Percentiles rank a stretch among this genome's conserved stretches.
Evolutionary conservation across 768 basidiomycete species (phyloP).

Genomic region (Leccinum fibrillosum): DNA sequence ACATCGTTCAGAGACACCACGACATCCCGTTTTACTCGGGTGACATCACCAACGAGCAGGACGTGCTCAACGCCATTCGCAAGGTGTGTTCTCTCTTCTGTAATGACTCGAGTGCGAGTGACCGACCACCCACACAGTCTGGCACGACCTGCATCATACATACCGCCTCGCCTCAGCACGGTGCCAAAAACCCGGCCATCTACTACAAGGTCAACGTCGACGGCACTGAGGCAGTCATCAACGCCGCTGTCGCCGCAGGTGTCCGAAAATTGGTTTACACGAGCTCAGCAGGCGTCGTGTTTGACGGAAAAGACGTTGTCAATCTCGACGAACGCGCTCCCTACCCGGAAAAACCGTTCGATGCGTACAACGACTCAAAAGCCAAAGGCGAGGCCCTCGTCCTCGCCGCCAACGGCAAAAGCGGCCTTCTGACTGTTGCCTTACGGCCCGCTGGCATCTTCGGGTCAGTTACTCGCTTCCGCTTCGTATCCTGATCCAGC

Average conservation of each 20-base stretch:
- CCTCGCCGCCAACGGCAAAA: conserved; percentile 81
- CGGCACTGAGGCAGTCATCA: conserved; percentile 82
- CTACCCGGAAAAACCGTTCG: conserved; percentile 69
- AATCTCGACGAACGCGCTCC: conserved; percentile 87
- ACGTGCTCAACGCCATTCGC: conserved; percentile 67
- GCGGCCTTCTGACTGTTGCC: conserved; percentile 83
- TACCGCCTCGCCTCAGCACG: conserved; percentile 84
- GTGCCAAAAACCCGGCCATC: conserved; percentile 60
- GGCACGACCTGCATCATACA: conserved; percentile 91
- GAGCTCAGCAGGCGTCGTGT: conserved; percentile 87
- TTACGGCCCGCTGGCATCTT: conserved; percentile 94
- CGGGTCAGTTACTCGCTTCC: conserved; percentile 53
- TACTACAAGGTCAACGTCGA: conserved; percentile 95
- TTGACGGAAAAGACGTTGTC: conserved; percentile 76
- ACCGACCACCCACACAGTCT: conserved; percentile 42
- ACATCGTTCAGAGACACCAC: conserved; percentile 88
- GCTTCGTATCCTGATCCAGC: background rate
- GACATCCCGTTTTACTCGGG: conserved; percentile 87
- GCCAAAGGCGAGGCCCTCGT: conserved; percentile 83
- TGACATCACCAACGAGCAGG: conserved; percentile 77
- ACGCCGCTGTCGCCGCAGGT: conserved; percentile 67
- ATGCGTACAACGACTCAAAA: conserved; percentile 95
- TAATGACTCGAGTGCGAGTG: background rate
- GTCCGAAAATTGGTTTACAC: conserved; percentile 93
- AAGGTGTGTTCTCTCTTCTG: conserved; percentile 47